A percentile compares a stretch with the other conserved stretches of the same genome.
phyloP scores from a whole-genome alignment of 2,329 filamentous ascomycete genomes.

The Aspergillus texensis region DNA sequence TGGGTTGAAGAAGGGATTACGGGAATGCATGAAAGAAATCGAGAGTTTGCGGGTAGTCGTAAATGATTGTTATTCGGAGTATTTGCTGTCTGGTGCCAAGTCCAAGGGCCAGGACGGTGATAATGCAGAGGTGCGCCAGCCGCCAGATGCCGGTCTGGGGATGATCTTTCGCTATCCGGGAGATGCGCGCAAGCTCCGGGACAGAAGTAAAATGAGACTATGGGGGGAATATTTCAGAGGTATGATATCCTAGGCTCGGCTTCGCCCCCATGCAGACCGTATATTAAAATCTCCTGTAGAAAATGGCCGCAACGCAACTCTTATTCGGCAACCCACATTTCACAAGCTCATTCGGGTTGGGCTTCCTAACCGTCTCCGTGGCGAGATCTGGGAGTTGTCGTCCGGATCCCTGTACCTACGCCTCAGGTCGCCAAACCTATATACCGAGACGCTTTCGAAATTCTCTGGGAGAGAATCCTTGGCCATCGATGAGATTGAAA shows the following conservation, averaged over 20 bases:
- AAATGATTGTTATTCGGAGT: conserved; percentile 87
- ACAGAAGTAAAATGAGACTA: conserved; percentile 93
- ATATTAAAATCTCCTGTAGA: conserved; percentile 52
- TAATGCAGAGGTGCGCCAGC: conserved; percentile 49
- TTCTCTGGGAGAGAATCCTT: conserved; percentile 85
- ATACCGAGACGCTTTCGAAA: conserved; percentile 79
- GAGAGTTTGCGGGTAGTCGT: conserved; percentile 80
- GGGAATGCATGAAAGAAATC: conserved; percentile 85
- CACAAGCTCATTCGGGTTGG: conserved; percentile 97
- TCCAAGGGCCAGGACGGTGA: conserved; percentile 56
- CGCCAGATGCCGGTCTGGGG: conserved; percentile 91
- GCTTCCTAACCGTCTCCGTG: conserved; percentile 85
- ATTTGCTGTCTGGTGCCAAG: conserved; percentile 59
- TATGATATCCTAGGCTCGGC: conserved; percentile 20
- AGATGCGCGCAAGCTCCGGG: conserved; percentile 88
- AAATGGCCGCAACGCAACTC: conserved; percentile 88
- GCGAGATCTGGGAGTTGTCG: conserved; percentile 94
- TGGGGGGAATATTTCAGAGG: conserved; percentile 92
- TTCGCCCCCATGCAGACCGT: conserved; percentile 2
- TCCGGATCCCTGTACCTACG: conserved; percentile 89
- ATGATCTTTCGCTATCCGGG: conserved; percentile 94
- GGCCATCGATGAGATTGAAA: conserved; percentile 98
- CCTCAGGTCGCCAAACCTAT: conserved; percentile 81
- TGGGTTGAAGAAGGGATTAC: conserved; percentile 84
- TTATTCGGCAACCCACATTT: conserved; percentile 94